Percentiles rank a stretch among this genome's conserved stretches.
Evolutionary conservation across 2,329 filamentous ascomycete genomes (phyloP).

Genomic region (Sporothrix protearum): DNA sequence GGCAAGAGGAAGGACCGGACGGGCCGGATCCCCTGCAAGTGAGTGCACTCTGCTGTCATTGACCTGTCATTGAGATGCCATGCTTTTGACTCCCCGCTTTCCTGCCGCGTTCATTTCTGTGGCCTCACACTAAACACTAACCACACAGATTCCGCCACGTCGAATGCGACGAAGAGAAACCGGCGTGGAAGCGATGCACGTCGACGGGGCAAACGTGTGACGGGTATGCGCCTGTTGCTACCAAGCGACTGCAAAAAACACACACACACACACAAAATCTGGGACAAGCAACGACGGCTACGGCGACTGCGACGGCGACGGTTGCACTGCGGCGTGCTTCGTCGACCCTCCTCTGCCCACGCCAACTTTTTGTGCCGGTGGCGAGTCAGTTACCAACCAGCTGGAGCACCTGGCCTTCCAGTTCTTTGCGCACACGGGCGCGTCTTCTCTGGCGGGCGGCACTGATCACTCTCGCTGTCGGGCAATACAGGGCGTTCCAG

Average conservation of each 20-base stretch:
- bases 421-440: not conserved
- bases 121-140: not conserved
- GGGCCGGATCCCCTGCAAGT: slow-evolving; percentile 21
- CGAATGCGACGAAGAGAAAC: slow-evolving; percentile 17
- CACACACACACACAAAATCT: not conserved
- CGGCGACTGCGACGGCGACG: no score
- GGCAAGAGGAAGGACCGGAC: slow-evolving; percentile 15
- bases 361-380: not conserved
- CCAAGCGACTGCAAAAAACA: not conserved
- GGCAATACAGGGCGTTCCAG: slow-evolving; percentile 14
- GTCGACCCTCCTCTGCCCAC: not conserved
- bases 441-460: not conserved
- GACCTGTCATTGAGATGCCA: no score
- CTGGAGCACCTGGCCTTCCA: slow-evolving; percentile 10
- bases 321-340: not conserved
- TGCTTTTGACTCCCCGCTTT: not conserved
- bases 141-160: not conserved
- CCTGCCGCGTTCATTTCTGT: not conserved
- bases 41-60: not conserved
- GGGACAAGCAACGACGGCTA: not conserved
- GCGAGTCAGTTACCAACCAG: not conserved
- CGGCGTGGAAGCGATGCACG: slow-evolving; percentile 15
- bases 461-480: not conserved
- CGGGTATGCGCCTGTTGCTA: slow-evolving; percentile 5
- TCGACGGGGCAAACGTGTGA: slow-evolving; percentile 12